phyloP scores from a whole-genome alignment of 768 basidiomycete genomes.

The Polyporus arcularius region DNA sequence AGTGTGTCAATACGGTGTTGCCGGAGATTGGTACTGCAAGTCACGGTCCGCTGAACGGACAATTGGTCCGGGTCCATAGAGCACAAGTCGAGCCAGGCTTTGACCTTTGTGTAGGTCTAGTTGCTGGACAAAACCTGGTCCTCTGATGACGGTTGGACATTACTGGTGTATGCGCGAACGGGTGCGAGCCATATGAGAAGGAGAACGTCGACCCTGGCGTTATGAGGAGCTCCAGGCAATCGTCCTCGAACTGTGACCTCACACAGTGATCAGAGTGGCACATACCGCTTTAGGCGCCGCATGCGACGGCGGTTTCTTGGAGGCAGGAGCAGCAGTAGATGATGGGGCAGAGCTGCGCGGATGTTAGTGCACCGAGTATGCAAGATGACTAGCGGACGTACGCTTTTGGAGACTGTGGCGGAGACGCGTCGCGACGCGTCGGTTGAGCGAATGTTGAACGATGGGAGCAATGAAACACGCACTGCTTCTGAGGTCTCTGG shows the following conservation, averaged over 20 bases:
- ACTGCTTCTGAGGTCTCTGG: conserved; percentile 17
- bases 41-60: neutral
- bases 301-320: conserved; percentile 15
- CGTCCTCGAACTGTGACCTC: too few relatives aligned
- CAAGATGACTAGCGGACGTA: conserved; percentile 16
- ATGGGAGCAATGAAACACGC: conserved; percentile 1
- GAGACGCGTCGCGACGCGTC: conserved; percentile 20
- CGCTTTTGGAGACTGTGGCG: conserved; percentile 37
- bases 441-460: conserved; percentile 27
- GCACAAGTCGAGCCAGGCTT: too few relatives aligned
- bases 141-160: too few relatives aligned
- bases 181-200: too few relatives aligned
- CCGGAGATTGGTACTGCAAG: conserved; percentile 1
- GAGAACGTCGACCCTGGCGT: too few relatives aligned
- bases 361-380: neutral
- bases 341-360: neutral
- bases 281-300: conserved; percentile 1
- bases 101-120: too few relatives aligned
- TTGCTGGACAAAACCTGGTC: too few relatives aligned
- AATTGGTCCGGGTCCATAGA: too few relatives aligned
- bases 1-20: neutral
- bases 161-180: too few relatives aligned
- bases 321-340: neutral
- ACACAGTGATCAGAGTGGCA: too few relatives aligned
- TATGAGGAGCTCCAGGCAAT: too few relatives aligned